Percentiles rank a stretch among this genome's conserved stretches.
phyloP scores from a whole-genome alignment of 345 rosid species.

The Anastatica hierochuntica region DNA sequence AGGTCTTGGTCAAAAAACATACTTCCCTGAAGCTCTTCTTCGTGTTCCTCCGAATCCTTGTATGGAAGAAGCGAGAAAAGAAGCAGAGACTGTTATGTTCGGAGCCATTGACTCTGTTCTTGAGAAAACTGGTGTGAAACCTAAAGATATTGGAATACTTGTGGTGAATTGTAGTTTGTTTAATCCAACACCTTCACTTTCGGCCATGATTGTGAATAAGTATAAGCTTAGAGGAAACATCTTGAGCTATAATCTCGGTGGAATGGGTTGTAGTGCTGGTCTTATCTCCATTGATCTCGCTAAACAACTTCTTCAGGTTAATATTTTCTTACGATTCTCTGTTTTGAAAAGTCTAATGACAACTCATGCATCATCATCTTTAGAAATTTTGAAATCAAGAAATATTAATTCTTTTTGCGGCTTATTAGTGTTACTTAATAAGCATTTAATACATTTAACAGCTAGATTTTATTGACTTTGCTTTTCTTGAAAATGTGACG shows the following conservation, averaged over 20 bases:
- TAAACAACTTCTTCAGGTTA: conserved; percentile 52
- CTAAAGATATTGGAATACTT: conserved; percentile 39
- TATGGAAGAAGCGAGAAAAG: conserved; percentile 38
- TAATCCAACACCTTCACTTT: conserved; percentile 42
- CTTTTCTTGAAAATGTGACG: too few relatives aligned
- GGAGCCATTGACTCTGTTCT: conserved; percentile 33
- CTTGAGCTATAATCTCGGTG: conserved; percentile 42
- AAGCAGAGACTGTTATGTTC: conserved; percentile 30
- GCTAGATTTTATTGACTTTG: too few relatives aligned
- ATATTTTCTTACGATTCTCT: too few relatives aligned
- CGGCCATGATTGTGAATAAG: conserved; percentile 35
- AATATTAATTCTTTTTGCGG: too few relatives aligned
- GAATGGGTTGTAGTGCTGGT: conserved; percentile 57
- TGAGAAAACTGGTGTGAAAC: conserved; percentile 34
- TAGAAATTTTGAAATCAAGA: too few relatives aligned
- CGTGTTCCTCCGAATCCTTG: conserved; percentile 33
- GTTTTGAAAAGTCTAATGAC: too few relatives aligned
- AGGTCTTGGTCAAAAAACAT: conserved; percentile 68
- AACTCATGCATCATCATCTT: too few relatives aligned
- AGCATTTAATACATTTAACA: too few relatives aligned
- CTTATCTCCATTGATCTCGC: conserved; percentile 50
- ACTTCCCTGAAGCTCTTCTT: conserved; percentile 53
- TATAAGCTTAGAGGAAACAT: conserved; percentile 43
- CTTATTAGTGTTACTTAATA: too few relatives aligned
- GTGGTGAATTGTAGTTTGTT: conserved; percentile 45